Percentiles rank a stretch among this genome's conserved stretches.
These are phyloP conservation scores for Aquilaria yunnanensis DNA, from an alignment of 345 rosid genomes.

Conservation along the genomic window DNA sequence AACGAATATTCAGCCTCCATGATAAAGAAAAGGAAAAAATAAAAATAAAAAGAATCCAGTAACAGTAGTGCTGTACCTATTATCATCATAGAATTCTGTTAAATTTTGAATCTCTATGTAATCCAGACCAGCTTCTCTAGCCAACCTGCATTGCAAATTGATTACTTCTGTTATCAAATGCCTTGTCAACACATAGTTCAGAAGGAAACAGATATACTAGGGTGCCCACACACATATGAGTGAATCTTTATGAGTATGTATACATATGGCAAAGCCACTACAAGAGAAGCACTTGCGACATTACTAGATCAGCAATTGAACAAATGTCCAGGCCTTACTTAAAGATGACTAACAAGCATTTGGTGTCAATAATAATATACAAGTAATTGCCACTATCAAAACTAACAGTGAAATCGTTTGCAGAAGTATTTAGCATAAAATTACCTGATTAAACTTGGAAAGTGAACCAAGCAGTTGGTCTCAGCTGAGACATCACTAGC, in stretches of 20 bases:
- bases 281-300: no score
- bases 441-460: conserved; percentile 93
- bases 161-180: background rate
- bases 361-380: no score
- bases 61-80: conserved; percentile 41
- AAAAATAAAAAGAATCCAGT: background rate
- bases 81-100: conserved; percentile 89
- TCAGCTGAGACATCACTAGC: conserved; percentile 70
- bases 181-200: no score
- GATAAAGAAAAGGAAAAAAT: conserved; percentile 6
- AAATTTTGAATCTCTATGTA: conserved; percentile 92
- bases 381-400: background rate
- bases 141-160: conserved; percentile 52
- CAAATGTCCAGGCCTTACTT: no score
- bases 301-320: no score
- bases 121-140: conserved; percentile 94
- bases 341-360: no score
- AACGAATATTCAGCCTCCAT: conserved; percentile 11
- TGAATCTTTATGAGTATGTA: no score
- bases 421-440: background rate
- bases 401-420: no score
- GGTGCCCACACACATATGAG: no score
- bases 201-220: no score
- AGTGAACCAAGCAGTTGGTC: conserved; percentile 95
- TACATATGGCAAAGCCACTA: no score